Conservation (phyloP, 768 basidiomycete genomes). For the Saitozyma sp. region DNA sequence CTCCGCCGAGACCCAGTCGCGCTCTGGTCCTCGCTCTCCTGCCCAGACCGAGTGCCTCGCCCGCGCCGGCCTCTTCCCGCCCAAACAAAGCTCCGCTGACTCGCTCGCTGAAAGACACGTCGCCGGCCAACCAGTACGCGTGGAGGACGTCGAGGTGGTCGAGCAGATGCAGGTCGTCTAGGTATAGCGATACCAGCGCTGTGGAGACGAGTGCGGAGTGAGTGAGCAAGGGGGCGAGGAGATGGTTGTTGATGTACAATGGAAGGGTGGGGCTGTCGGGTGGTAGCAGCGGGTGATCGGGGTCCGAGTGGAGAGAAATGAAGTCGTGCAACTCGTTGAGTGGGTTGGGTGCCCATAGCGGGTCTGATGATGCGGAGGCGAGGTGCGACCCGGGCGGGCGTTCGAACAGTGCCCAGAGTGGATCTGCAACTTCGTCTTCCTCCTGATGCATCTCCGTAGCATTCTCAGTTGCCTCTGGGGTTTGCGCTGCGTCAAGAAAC, state of each 20-base stretch:
- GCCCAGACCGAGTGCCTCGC: conserved; percentile 38
- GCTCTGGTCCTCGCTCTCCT: conserved; percentile 44
- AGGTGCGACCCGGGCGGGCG: conserved; percentile 30
- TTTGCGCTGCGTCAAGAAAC: conserved; percentile 7
- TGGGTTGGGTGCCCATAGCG: conserved; percentile 30
- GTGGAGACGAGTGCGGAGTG: conserved; percentile 52
- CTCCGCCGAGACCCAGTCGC: conserved; percentile 52
- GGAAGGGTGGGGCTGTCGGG: conserved; percentile 61
- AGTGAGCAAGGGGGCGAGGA: conserved; percentile 68
- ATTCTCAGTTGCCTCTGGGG: too few relatives aligned
- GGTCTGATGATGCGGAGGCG: background rate
- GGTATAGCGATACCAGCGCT: conserved; percentile 65
- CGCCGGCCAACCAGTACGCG: conserved; percentile 47
- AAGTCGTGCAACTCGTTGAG: conserved; percentile 24
- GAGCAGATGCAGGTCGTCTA: conserved; percentile 73
- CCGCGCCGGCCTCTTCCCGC: conserved; percentile 58
- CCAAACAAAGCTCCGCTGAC: conserved; percentile 74
- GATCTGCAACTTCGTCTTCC: background rate
- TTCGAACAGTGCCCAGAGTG: conserved; percentile 12
- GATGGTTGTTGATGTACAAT: conserved; percentile 61
- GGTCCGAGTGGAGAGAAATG: conserved; percentile 45
- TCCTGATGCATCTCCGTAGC: too few relatives aligned
- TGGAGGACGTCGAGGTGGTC: conserved; percentile 58
- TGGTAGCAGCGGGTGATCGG: conserved; percentile 66
- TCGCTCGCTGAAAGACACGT: conserved; percentile 63